Evolutionary conservation across 176 grass and related monocot species (phyloP).

Genomic region (Oryza glaberrima): DNA sequence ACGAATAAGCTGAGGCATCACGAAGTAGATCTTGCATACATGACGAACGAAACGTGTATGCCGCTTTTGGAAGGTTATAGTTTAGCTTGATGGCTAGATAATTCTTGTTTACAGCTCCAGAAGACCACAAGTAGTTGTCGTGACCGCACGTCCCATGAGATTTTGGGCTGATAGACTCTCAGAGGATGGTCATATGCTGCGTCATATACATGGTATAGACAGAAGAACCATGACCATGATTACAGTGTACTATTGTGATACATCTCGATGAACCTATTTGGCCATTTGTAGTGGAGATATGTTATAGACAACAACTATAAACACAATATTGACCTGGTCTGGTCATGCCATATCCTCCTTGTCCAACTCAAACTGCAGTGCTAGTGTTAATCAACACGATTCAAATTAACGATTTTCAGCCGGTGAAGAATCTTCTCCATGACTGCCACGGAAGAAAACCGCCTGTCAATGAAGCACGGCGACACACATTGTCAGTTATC

Average conservation of each 20-base stretch:
- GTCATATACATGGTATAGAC: background rate
- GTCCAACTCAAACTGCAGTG: background rate
- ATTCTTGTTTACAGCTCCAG: background rate
- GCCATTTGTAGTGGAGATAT: background rate
- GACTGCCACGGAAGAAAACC: slow-evolving; percentile 98
- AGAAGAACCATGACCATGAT: background rate
- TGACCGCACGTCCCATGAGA: background rate
- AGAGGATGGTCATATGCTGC: background rate
- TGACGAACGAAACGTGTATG: no score
- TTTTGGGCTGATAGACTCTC: background rate
- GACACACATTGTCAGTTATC: background rate
- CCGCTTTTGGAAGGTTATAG: background rate
- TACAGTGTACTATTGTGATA: background rate
- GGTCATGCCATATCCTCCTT: no score
- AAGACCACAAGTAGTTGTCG: background rate
- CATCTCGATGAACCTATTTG: background rate
- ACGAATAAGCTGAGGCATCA: no score
- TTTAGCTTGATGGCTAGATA: background rate
- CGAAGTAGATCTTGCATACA: no score
- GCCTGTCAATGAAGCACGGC: slow-evolving; percentile 48
- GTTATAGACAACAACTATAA: background rate
- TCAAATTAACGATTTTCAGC: slow-evolving; percentile 35
- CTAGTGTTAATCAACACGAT: background rate
- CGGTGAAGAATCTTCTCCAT: slow-evolving; percentile 89
- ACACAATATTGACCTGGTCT: no score